Evolutionary conservation across 2,329 filamentous ascomycete species (phyloP).

Genomic region (Trichothecium sympodiale): DNA sequence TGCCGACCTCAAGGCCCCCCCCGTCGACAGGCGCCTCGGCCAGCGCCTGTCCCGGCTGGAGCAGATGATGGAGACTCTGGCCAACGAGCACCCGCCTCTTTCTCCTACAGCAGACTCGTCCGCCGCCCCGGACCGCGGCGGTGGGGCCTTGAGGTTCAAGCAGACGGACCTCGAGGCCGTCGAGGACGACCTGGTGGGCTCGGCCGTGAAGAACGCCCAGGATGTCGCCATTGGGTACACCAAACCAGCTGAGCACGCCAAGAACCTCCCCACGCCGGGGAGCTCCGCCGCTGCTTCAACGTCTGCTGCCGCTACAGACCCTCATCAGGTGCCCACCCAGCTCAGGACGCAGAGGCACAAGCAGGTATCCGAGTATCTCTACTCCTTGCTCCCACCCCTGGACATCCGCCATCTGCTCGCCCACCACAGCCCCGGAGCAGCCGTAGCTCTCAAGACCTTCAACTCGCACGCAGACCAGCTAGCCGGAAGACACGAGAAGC

Average conservation of each 20-base stretch:
- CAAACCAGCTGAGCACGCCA: no score
- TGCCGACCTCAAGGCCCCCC: constrained; percentile 16
- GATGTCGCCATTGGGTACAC: not conserved
- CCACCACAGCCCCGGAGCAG: constrained; percentile 13
- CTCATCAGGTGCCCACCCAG: not conserved
- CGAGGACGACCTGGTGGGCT: constrained; percentile 3
- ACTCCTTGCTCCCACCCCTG: constrained; percentile 21
- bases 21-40: constrained; percentile 24
- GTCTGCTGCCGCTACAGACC: not conserved
- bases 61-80: constrained; percentile 32
- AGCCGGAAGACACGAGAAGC: constrained; percentile 15
- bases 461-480: constrained; percentile 11
- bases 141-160: not conserved
- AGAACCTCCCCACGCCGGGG: no score
- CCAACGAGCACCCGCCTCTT: constrained; percentile 13
- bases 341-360: not conserved
- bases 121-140: not conserved
- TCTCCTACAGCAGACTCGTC: not conserved
- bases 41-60: constrained; percentile 35
- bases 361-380: constrained; percentile 1
- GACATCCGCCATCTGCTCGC: constrained; percentile 20
- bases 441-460: constrained; percentile 15
- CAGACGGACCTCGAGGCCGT: constrained; percentile 12
- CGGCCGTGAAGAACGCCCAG: constrained; percentile 10
- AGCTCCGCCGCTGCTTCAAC: not conserved